Evolutionary conservation across 2,329 filamentous ascomycete genomes (phyloP), one percentile per base, ranked within the genome.

Genomic region (Cryphonectria nitschkei): DNA sequence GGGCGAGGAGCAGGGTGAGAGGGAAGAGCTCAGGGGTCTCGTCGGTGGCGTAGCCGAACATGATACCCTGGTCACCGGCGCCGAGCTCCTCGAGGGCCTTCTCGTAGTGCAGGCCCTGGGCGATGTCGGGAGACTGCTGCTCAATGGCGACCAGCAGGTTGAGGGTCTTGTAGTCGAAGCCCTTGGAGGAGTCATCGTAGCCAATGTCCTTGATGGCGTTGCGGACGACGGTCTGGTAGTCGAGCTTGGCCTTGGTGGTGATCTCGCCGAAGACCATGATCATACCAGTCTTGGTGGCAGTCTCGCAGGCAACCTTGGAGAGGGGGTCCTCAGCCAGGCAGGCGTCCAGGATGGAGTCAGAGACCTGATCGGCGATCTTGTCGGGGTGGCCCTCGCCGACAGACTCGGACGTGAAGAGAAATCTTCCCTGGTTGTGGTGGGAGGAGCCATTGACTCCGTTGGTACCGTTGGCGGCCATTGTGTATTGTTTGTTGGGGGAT

Each of bases 151-250:
- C 95, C 78, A 98, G 91, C 80, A 99, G 90, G 88, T 98, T 98
- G 88, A 93, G 95, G 77, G 96, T 99, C 92, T 98, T 98, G 94
- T 98, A 97, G 88, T 99, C 96, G 85, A 99, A 99, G 75, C 96
- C 96, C 91, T 99, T 99, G 79, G 89, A 88, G 70, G 96, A 98
- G 84, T 92, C 90, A 86, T 99, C 96, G 86, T 98, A 99, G 79
- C 96, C 96, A 81, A 99, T 99, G 82, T 97, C 95, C 90, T 97
- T 95, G 90, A 99, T 94, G 82, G 95, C 90, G 75, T 91, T 85
- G 83, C 96, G 95, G 83, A 99, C 94, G 79, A 98, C 88, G 88
- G 95, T 97, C 85, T 99, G 96, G 92, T 98, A 99, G 89, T 99
- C 96, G 78, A 98, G 87, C 77, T 87, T 88, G 84, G 95, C 91